These are phyloP conservation scores for Erysimum cheiranthoides DNA, from an alignment of 345 rosid species.

Conservation along the genomic window DNA sequence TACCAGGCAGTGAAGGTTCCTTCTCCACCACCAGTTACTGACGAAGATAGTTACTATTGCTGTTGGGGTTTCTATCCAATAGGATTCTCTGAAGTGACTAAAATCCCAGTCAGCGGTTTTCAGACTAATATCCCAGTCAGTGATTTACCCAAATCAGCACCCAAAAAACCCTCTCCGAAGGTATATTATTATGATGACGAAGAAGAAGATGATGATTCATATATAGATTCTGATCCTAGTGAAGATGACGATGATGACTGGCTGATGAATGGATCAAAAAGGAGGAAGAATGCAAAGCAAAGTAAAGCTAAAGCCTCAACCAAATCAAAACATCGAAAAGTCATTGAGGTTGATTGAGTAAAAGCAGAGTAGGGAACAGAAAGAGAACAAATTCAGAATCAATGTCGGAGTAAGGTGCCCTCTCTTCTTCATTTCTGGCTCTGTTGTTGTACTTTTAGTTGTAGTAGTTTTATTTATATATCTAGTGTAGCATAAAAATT, in stretches of 20 bases:
- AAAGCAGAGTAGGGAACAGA: not conserved
- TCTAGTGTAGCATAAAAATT: not conserved
- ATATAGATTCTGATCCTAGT: conserved; percentile 59
- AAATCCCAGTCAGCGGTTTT: conserved; percentile 28
- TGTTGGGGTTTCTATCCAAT: conserved; percentile 87
- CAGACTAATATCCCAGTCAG: conserved; percentile 22
- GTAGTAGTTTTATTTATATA: conserved; percentile 27
- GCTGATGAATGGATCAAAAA: conserved; percentile 47
- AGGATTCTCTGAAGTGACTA: conserved; percentile 56
- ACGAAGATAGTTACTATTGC: conserved; percentile 64
- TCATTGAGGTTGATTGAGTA: conserved; percentile 40
- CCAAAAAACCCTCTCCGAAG: conserved; percentile 44
- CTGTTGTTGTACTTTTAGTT: conserved; percentile 37
- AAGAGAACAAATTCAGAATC: conserved; percentile 2
- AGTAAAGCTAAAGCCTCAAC: conserved; percentile 49
- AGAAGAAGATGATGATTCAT: conserved; percentile 47
- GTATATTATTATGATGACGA: conserved; percentile 54
- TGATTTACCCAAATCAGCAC: conserved; percentile 34
- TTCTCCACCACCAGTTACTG: conserved; percentile 62
- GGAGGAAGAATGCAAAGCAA: conserved; percentile 53
- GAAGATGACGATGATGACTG: conserved; percentile 57
- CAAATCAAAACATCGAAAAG: conserved; percentile 51
- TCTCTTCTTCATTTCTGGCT: conserved; percentile 30
- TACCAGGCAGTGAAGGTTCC: conserved; percentile 77
- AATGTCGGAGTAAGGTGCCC: conserved; percentile 37